Conservation (phyloP, 805 yeast species). For the Monosporozyma siamensis region DNA sequence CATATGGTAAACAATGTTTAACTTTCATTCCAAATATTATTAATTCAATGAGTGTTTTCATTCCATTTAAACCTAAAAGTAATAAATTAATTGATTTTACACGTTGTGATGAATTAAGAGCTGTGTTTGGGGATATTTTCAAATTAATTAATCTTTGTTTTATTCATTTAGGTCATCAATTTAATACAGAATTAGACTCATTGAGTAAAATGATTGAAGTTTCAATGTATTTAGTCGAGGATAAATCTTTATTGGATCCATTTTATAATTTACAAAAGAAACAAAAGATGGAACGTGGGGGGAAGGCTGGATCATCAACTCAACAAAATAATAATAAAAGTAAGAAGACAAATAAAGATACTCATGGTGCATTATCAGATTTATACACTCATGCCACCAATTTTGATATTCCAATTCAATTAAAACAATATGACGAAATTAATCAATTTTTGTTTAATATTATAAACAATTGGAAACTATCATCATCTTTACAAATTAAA, state of each 20-base stretch:
- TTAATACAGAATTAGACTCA: conserved; percentile 39
- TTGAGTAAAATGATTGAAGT: conserved; percentile 51
- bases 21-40: conserved; percentile 45
- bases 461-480: conserved; percentile 41
- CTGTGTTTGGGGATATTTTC: conserved; percentile 19
- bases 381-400: conserved; percentile 54
- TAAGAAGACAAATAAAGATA: conserved; percentile 37
- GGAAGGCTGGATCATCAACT: conserved; percentile 4
- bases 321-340: conserved; percentile 9
- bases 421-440: conserved; percentile 25
- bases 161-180: conserved; percentile 30
- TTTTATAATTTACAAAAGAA: conserved; percentile 13
- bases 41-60: conserved; percentile 45
- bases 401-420: conserved; percentile 38
- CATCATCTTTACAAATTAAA: conserved; percentile 54
- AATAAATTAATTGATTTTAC: conserved; percentile 35
- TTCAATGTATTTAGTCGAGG: conserved; percentile 35
- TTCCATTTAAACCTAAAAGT: conserved; percentile 41
- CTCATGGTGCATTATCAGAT: conserved; percentile 50
- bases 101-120: conserved; percentile 18
- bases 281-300: conserved; percentile 11
- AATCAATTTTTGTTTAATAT: conserved; percentile 40
- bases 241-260: conserved; percentile 26
- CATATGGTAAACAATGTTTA: conserved; percentile 30
- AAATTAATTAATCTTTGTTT: conserved; percentile 14